Base-by-base conservation (phyloP, 352 stramenopile genomes). In the Pythium graminicola region DNA sequence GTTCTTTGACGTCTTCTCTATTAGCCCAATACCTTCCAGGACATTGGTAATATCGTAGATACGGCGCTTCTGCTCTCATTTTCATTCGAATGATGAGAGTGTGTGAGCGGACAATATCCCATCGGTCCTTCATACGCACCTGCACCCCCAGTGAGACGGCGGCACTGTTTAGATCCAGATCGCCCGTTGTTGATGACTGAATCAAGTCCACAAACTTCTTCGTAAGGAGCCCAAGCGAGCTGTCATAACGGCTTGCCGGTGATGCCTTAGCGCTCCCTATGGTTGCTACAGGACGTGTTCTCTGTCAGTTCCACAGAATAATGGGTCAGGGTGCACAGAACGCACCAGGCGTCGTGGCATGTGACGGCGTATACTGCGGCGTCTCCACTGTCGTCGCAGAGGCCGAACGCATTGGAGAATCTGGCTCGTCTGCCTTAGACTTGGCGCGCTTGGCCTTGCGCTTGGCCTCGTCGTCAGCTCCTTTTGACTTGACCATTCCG, bases 31-130 rank as follows among this genome's bases (percentile, higher is more conserved):
- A 33, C 96, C 96, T 76, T 99, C 96, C 26, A 99, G 67, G 29
- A 99, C 95, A 71, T 99, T 99, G 14, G 95, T 99, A 60, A 99
- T 99, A 64, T 99, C 96, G 70, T 99, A 99, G 62, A 99, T 98
- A 10, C 96, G 88, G 47, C 96, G 85, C 74, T 99, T 98, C 74
- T 93, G 10, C 38, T 60, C 22, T 13, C 9, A 50, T 31, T 23
- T 6, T 39, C 32, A 44, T 13, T 48, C n/a, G 4, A 44, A 16
- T 26, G n/a, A 17, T 27, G 11, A 29, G 17, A 11, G 24, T 33
- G 47, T 4, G 7, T 56, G 2, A 50, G n/a, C 31, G 16, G 45
- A 29, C 16, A 9, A 23, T 14, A 8, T 32, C 9, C 50, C 11
- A 20, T 45, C 6, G 36, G 7, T 31, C 17, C 14, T 3, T 24